Base-by-base conservation (phyloP, 306 rosid species). In the Carpinus fangiana region DNA sequence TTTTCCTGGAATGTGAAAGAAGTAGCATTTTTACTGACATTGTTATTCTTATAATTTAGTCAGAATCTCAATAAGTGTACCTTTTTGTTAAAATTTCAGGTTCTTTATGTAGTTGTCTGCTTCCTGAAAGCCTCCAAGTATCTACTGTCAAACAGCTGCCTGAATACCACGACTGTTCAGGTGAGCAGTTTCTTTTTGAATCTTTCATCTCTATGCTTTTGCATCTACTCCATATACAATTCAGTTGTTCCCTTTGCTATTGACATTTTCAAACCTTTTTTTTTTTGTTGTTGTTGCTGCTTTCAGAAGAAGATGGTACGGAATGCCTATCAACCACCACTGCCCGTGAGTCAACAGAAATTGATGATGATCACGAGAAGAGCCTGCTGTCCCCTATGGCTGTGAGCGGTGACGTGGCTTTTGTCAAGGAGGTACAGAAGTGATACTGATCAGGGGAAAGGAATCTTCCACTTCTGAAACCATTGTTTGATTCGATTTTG, bases 101-200 rank as follows among this genome's bases (percentile, higher is more conserved):
- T 86, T 76, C 91, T 69, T 52, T 96, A 69, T 96, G 99, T 79
- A 87, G 99, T 77, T 96, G 99, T 85, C 76, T 96, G 81, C 97
- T 96, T 74, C 99, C 99, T 65, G 99, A 96, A 88, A 88, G 94
- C 81, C 92, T 96, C 81, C 92, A 93, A 91, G 91, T 84, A 66
- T 85, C 94, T 46, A 66, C 86, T 45, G 93, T 96, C 81, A 91
- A 93, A 87, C 96, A 89, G 80, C 70, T 81, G 72, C 97, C 99
- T 2, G 98, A 96, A 80, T 88, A 84, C 84, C 93, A 84, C 20
- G 94, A 90, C 3, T 83, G 73, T 75, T 86, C 93, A 3, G 99
- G 99, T 96, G 75, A 81, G 87, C 82, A 74, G 28, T 75, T 69
- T 60, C 64, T 72, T 70, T 73, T 41, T 18, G 0, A 57, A 52